These are phyloP conservation scores for Kodamaea neixiangensis DNA, from an alignment of 805 yeast genomes.

Conservation along the genomic window DNA sequence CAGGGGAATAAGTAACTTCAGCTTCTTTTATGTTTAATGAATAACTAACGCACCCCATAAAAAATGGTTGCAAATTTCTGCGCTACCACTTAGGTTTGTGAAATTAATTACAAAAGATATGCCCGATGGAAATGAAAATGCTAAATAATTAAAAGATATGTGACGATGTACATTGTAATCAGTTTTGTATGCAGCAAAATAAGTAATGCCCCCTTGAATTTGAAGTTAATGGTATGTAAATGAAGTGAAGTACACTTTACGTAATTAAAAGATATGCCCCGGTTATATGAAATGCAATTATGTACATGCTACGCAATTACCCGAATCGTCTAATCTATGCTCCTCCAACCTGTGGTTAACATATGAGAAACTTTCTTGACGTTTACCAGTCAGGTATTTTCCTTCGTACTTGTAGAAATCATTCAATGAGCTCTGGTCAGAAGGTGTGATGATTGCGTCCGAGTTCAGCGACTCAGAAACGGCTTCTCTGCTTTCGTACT, in stretches of 20 bases:
- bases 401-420: neutral
- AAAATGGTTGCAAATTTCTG: neutral
- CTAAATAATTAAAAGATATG: no score
- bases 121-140: no score
- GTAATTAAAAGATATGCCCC: no score
- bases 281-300: no score
- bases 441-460: constrained; percentile 22
- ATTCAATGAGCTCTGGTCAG: constrained; percentile 11
- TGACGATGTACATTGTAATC: no score
- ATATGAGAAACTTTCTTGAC: neutral
- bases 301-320: neutral
- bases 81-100: neutral
- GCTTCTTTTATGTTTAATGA: neutral
- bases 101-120: no score
- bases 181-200: no score
- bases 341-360: neutral
- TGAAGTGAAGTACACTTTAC: no score
- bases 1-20: constrained; percentile 13
- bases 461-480: constrained; percentile 7
- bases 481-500: neutral
- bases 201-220: no score
- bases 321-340: neutral
- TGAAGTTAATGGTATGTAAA: no score
- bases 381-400: neutral
- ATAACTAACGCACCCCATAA: neutral